Evolutionary conservation across 2,329 filamentous ascomycete species (phyloP), one percentile per base, ranked within the genome.

Genomic region (Ophiostoma tasmaniense): DNA sequence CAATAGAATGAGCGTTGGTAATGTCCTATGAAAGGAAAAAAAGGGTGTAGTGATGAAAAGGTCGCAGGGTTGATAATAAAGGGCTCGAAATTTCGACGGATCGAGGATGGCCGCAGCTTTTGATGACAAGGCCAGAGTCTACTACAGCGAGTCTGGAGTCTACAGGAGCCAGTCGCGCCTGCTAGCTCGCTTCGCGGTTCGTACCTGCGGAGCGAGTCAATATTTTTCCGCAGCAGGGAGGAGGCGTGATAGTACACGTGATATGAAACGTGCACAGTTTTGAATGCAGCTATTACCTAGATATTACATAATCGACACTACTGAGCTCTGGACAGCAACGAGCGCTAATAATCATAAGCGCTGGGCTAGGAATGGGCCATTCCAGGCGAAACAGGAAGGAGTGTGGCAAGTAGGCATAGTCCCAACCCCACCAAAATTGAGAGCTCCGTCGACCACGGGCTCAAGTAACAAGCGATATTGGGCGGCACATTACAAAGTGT

Each of bases 351-450:
- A 50, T 45, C 13, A 4, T 20, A 61, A 61, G 55, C 55, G 55
- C 55, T 61, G 50, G n/a, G 50, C 50, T 4, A 55, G 50, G 50
- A 55, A n/a, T 28, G 50, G 50, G n/a, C n/a, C 50, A 55, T 61
- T 61, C 55, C 28, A 61, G 11, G 55, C 25, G 55, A 61, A 22
- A 61, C 55, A 45, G 22, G 50, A 17, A 55, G 50, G 50, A 55
- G n/a, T 64, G 30, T 62, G 55, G 55, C 25, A n/a, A 62, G 59
- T 30, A 45, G 28, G 37, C 37, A 39, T 62, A 20, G 30, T n/a
- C 28, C 30, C 59, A 42, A 55, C 68, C 66, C 69, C 66, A 68
- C 66, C 68, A 67, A 68, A 66, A 68, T 13, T 50, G 42, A 59
- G 33, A 67, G 68, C 64, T 66, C 67, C 64, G 39, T 50, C 39